phyloP scores from a whole-genome alignment of 2,329 filamentous ascomycete genomes.

The Magnaporthiopsis poae region DNA sequence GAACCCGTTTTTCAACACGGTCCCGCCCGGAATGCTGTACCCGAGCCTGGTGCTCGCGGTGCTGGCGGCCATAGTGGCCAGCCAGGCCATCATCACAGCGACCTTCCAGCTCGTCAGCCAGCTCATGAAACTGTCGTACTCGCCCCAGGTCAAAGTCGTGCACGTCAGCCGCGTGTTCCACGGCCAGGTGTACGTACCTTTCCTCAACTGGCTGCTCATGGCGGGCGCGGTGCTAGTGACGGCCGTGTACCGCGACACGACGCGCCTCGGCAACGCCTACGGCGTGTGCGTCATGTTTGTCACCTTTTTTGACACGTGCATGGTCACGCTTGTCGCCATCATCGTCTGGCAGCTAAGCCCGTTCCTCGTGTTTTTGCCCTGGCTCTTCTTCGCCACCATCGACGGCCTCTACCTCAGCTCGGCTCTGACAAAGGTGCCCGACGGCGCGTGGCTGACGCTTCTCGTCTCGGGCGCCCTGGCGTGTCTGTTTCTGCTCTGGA shows the following conservation, averaged over 20 bases:
- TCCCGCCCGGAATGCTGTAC: conserved; percentile 58
- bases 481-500: conserved; percentile 61
- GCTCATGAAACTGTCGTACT: conserved; percentile 60
- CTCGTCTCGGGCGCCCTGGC: conserved; percentile 53
- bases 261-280: conserved; percentile 62
- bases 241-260: conserved; percentile 54
- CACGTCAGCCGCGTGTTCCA: conserved; percentile 62
- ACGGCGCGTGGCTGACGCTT: conserved; percentile 71
- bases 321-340: conserved; percentile 62
- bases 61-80: conserved; percentile 61
- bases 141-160: conserved; percentile 61
- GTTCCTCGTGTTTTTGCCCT: conserved; percentile 50
- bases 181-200: conserved; percentile 64
- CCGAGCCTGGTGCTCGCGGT: conserved; percentile 56
- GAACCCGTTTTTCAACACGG: conserved; percentile 65
- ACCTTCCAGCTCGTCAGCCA: conserved; percentile 54
- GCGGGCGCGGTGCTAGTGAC: conserved; percentile 62
- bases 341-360: conserved; percentile 58
- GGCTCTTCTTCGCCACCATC: conserved; percentile 53
- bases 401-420: conserved; percentile 63
- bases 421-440: conserved; percentile 61
- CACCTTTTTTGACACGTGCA: conserved; percentile 66
- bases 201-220: conserved; percentile 68
- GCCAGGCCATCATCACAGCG: conserved; percentile 66
- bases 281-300: conserved; percentile 73